Percentiles rank a stretch among this genome's conserved stretches.
Conservation (phyloP, 306 rosid genomes). For the Cyclanthera cordifolia region DNA sequence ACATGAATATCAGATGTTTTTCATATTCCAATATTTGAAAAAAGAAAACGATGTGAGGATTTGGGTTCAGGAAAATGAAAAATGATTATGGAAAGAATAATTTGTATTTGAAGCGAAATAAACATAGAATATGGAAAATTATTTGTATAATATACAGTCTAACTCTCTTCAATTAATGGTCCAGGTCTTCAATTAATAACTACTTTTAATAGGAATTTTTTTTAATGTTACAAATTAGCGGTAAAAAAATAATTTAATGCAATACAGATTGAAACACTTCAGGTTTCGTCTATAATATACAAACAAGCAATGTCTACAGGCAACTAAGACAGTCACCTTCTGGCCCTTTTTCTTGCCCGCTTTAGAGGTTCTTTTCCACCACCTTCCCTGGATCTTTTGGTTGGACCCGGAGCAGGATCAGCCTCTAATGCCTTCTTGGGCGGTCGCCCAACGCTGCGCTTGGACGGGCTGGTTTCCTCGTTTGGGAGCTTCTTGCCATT, state of each 20-base stretch:
- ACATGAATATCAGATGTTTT: not conserved
- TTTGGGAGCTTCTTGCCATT: conserved; percentile 35
- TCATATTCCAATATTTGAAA: not conserved
- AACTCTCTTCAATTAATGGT: not conserved
- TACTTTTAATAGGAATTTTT: not conserved
- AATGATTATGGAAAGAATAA: too few relatives aligned
- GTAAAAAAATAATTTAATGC: conserved; percentile 8
- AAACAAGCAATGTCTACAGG: not conserved
- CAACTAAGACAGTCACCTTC: conserved; percentile 25
- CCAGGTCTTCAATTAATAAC: not conserved
- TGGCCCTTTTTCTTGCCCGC: conserved; percentile 44
- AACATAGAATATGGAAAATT: too few relatives aligned
- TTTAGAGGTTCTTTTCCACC: conserved; percentile 31
- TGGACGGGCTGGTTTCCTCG: conserved; percentile 45
- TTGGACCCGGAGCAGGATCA: conserved; percentile 18
- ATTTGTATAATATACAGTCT: too few relatives aligned
- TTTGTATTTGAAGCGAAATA: too few relatives aligned
- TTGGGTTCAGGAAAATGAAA: too few relatives aligned
- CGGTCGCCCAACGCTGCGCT: conserved; percentile 70
- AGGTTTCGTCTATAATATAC: conserved; percentile 1
- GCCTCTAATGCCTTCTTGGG: conserved; percentile 45
- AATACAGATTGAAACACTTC: not conserved
- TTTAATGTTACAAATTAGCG: not conserved
- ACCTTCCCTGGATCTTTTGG: conserved; percentile 53
- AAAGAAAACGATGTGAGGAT: too few relatives aligned